Percentiles rank a stretch among this genome's conserved stretches.
phyloP scores from a whole-genome alignment of 1,139 yeast species.

The Hyphopichia wangnamkhiaoensis region DNA sequence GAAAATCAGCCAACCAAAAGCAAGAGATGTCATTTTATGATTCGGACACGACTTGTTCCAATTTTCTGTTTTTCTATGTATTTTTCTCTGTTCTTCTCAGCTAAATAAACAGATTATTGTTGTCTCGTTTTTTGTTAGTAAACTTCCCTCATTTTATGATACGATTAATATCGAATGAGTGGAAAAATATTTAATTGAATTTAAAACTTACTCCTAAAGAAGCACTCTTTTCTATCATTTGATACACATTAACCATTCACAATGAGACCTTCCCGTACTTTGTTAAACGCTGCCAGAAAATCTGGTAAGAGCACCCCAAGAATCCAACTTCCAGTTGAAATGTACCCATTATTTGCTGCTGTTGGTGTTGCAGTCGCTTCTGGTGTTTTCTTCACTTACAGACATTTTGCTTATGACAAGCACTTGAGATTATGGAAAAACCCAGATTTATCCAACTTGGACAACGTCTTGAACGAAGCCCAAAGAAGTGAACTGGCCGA shows the following conservation, averaged over 20 bases:
- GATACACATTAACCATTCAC: conserved; percentile 6
- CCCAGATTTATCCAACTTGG: conserved; percentile 58
- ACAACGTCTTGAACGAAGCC: conserved; percentile 58
- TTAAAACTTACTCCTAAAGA: conserved; percentile 2
- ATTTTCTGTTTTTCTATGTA: no score
- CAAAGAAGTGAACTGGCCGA: conserved; percentile 32
- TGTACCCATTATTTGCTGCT: conserved; percentile 69
- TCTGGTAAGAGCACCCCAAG: conserved; percentile 20
- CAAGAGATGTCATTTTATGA: neutral
- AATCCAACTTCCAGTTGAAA: conserved; percentile 63
- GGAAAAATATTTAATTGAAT: neutral
- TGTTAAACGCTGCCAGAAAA: conserved; percentile 52
- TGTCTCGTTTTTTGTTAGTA: no score
- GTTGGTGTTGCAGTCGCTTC: conserved; percentile 67
- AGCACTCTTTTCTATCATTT: conserved; percentile 6
- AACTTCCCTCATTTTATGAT: no score
- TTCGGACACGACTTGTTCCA: conserved; percentile 4
- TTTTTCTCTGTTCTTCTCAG: neutral
- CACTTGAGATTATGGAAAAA: conserved; percentile 72
- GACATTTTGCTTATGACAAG: conserved; percentile 66
- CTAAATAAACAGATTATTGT: no score
- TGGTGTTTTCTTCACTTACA: conserved; percentile 68
- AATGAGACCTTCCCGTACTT: conserved; percentile 60
- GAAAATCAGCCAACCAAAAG: conserved; percentile 4
- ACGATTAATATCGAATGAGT: conserved; percentile 7